Evolutionary conservation across 176 grass and related monocot species (phyloP), one percentile per base, ranked within the genome.

Genomic region (Themeda triandra): DNA sequence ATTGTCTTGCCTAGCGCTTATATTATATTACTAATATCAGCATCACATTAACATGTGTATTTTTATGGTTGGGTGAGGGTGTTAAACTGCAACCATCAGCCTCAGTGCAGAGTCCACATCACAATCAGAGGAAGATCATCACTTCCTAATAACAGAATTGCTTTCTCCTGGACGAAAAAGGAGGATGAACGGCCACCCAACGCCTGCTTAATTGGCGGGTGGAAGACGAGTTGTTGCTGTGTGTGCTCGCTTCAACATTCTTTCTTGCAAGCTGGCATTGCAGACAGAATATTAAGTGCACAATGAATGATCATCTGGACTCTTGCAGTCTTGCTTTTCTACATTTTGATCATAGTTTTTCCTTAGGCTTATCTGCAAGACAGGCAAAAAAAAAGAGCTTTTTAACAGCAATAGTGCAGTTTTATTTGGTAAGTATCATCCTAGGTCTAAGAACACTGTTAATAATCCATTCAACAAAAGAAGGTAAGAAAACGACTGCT

Each of bases 31-130:
- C 28, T 75, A 41, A 60, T 66, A 32, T 71, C 41, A 56, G 41
- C 37, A 80, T 79, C 31, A 21, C 59, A 79, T 78, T 79, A 90
- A 63, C 48, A 21, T 69, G 37, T 9, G 71, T 56, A 73, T 81
- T 86, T 86, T 73, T 73, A 29, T 49, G 71, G 25, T 73, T 71
- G 41, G 54, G 41, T n/a, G 53, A 84, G 77, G 77, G 54, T 72
- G 78, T 85, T 87, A 59, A 81, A 66, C 77, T 44, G 89, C 56
- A 71, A 27, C 77, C 70, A 80, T 90, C 88, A 75, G 79, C 44
- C 66, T 45, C 29, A 36, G 23, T 74, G 46, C 27, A 60, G 0
- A 3, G 74, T 87, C 80, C 18, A 74, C 39, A 82, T 90, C 78
- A 32, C 66, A 66, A 45, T 86, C 64, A 31, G 54, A 72, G 44